Conservation (phyloP, 306 rosid species). For the Acacia confusa region DNA sequence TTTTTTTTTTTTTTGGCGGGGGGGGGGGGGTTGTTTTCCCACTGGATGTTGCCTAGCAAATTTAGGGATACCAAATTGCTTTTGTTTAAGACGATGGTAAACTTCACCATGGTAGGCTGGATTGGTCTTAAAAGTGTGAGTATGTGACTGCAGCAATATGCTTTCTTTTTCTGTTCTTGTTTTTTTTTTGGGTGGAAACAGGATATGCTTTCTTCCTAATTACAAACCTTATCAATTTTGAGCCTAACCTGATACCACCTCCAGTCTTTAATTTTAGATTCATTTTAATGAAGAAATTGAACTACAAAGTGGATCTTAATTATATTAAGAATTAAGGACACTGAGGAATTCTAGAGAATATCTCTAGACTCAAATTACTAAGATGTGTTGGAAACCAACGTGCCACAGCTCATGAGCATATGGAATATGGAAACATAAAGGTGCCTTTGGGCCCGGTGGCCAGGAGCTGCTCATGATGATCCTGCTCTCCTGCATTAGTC, state of each 20-base stretch:
- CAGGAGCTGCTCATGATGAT: conserved; percentile 44
- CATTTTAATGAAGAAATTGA: too few relatives aligned
- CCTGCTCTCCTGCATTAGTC: conserved; percentile 44
- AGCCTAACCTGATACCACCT: background rate
- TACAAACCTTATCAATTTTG: background rate
- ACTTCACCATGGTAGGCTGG: background rate
- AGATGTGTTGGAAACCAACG: background rate
- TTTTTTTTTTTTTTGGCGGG: background rate
- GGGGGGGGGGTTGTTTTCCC: background rate
- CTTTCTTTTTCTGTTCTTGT: background rate
- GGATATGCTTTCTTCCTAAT: background rate
- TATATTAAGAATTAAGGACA: too few relatives aligned
- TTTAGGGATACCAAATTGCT: background rate
- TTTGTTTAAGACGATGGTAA: background rate
- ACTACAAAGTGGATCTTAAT: too few relatives aligned
- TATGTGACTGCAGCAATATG: background rate
- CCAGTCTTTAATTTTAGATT: too few relatives aligned
- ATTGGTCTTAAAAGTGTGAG: background rate
- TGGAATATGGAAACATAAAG: background rate
- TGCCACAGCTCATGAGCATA: background rate
- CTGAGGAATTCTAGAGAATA: too few relatives aligned
- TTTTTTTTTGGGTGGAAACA: background rate
- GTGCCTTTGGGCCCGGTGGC: background rate
- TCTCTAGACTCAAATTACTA: background rate
- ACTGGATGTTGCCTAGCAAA: background rate